Conservation (phyloP, 257 asterid genomes). For the Solanum chmielewskii region DNA sequence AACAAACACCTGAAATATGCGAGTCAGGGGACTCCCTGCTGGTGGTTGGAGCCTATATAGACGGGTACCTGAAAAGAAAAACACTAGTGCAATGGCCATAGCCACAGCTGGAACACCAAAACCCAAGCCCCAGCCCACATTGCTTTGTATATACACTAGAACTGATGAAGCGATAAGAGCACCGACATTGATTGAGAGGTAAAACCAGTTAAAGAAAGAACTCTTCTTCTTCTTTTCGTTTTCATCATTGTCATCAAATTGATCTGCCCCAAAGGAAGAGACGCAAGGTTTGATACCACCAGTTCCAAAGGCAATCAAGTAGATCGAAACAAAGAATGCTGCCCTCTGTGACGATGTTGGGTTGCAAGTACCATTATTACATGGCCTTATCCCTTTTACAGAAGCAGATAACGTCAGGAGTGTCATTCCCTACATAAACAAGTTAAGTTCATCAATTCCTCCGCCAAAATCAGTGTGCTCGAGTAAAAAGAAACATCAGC, state of each 20-base stretch:
- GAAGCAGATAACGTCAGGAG: constrained; percentile 69
- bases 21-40: constrained; percentile 80
- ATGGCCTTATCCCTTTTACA: constrained; percentile 50
- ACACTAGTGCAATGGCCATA: constrained; percentile 61
- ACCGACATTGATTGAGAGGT: constrained; percentile 74
- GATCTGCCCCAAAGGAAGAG: constrained; percentile 89
- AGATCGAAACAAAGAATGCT: constrained; percentile 33
- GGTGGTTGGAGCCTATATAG: constrained; percentile 63
- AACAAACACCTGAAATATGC: constrained; percentile 63
- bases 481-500: neutral
- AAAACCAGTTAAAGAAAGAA: constrained; percentile 86
- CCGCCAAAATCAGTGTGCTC: neutral
- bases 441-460: neutral
- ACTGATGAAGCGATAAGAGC: constrained; percentile 77
- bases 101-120: constrained; percentile 79
- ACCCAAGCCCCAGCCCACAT: constrained; percentile 94
- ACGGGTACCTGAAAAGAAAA: constrained; percentile 50
- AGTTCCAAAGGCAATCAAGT: constrained; percentile 76
- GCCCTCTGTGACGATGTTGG: constrained; percentile 44
- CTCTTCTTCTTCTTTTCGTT: constrained; percentile 58
- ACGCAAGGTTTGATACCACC: constrained; percentile 98
- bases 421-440: constrained; percentile 58
- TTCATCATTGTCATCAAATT: constrained; percentile 67
- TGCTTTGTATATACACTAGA: constrained; percentile 77
- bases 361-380: constrained; percentile 27